Evolutionary conservation across 805 yeast genomes (phyloP).

Genomic region (Wilhelminamyces savonicus): DNA sequence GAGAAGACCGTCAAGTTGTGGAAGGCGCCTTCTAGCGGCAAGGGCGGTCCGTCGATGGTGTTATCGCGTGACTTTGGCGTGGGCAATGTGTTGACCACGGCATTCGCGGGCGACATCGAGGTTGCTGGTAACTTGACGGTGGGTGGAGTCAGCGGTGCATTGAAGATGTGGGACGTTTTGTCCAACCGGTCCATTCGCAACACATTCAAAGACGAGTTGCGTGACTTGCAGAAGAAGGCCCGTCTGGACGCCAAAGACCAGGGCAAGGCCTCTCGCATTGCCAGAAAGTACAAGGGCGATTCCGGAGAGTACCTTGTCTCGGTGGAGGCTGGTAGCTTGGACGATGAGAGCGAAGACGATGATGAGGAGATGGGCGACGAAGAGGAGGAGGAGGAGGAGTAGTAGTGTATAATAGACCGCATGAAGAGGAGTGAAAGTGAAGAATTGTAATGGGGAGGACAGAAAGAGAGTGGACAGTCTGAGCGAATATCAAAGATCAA

Average conservation of each 20-base stretch:
- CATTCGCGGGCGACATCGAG: constrained; percentile 84
- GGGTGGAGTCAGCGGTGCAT: constrained; percentile 80
- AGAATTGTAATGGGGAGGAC: too few species aligned
- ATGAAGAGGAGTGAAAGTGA: too few species aligned
- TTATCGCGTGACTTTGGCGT: constrained; percentile 88
- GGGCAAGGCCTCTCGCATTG: constrained; percentile 67
- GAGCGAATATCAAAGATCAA: too few species aligned
- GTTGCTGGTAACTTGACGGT: constrained; percentile 76
- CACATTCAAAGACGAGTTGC: constrained; percentile 56
- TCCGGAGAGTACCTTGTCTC: constrained; percentile 51
- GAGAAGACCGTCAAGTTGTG: constrained; percentile 84
- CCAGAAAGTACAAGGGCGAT: constrained; percentile 57
- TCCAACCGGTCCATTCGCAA: constrained; percentile 73
- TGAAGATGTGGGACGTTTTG: constrained; percentile 91
- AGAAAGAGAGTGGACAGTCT: too few species aligned
- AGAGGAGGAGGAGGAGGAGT: constrained; percentile 18
- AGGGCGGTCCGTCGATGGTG: constrained; percentile 73
- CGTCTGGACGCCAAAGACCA: constrained; percentile 46
- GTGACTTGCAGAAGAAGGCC: constrained; percentile 48
- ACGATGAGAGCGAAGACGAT: constrained; percentile 54
- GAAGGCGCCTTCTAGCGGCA: constrained; percentile 52
- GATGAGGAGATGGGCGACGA: constrained; percentile 44
- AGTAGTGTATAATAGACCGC: constrained; percentile 1
- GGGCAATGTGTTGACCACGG: constrained; percentile 79
- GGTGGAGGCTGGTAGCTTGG: constrained; percentile 53